Evolutionary conservation across 2,329 filamentous ascomycete species (phyloP), one percentile per base, ranked within the genome.

Genomic region (Colletotrichum simmondsii): DNA sequence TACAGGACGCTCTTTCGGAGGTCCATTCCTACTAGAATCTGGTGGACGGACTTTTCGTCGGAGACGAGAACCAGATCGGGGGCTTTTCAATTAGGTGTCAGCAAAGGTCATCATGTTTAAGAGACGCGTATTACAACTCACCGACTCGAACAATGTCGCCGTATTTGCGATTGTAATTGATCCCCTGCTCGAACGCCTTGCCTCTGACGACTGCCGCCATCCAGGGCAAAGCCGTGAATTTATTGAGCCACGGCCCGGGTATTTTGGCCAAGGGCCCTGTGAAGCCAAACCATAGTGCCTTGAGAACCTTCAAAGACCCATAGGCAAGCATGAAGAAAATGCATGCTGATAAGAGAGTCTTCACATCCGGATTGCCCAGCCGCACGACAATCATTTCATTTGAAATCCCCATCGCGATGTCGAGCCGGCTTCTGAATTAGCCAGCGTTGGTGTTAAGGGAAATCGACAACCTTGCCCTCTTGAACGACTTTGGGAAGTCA

Each of bases 1-100:
- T 68, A 68, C 8, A 56, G 22, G 7, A 54, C 32, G 66, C 66
- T 49, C 42, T 49, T 49, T 49, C 42, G 42, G 42, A 49, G 42
- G 4, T 49, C 42, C 42, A 22, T 22, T 19, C 19, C 42, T 5
- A 22, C 42, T 11, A 49, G 19, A n/a, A 49, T 49, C 8, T 49
- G 42, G 19, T 49, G 8, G 42, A 49, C 19, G 42, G 42, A 49
- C 42, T 49, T 22, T 49, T 49, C 42, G 19, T 22, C 42, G 8
- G 42, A 49, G 5, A 49, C 42, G 7, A 49, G 42, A 10, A 49
- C 42, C 3, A 49, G 42, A 49, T 49, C 42, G 7, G 42, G 42
- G 10, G 42, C 42, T 49, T 49, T 49, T 49, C 19, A 22, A 2
- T 8, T 3, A 49, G 10, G 19, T 22, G 42, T 49, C 4, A n/a